These are phyloP conservation scores for Microcyclosporella mali DNA, from an alignment of 2,329 filamentous ascomycete species.

Conservation along the genomic window DNA sequence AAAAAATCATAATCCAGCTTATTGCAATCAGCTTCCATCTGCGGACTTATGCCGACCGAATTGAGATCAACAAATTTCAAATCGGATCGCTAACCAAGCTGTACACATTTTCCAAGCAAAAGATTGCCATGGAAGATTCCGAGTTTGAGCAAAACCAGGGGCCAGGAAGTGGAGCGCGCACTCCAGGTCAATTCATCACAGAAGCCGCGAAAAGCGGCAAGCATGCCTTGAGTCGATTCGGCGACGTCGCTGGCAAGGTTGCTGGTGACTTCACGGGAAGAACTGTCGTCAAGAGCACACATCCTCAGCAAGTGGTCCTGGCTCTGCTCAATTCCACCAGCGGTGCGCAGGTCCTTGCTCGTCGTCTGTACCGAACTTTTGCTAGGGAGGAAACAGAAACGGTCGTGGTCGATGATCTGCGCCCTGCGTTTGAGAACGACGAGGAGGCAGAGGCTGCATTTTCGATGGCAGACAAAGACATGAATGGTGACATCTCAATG, in stretches of 20 bases:
- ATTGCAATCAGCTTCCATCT: slow-evolving; percentile 91
- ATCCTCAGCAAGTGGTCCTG: slow-evolving; percentile 78
- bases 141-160: slow-evolving; percentile 59
- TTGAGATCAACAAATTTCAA: slow-evolving; percentile 87
- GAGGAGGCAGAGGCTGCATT: slow-evolving; percentile 89
- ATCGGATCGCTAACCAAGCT: slow-evolving; percentile 63
- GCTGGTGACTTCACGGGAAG: slow-evolving; percentile 89
- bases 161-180: slow-evolving; percentile 57
- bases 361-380: slow-evolving; percentile 82
- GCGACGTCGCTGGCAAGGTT: slow-evolving; percentile 76
- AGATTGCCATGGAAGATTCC: slow-evolving; percentile 64
- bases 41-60: slow-evolving; percentile 82
- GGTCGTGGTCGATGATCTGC: slow-evolving; percentile 70
- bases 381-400: slow-evolving; percentile 68
- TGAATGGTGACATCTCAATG: slow-evolving; percentile 94
- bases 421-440: slow-evolving; percentile 67
- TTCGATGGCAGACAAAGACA: slow-evolving; percentile 87
- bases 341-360: slow-evolving; percentile 76
- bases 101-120: slow-evolving; percentile 58
- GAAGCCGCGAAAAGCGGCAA: slow-evolving; percentile 67
- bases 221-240: slow-evolving; percentile 70
- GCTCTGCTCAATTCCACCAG: slow-evolving; percentile 66
- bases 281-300: slow-evolving; percentile 59
- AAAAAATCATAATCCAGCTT: slow-evolving; percentile 91
- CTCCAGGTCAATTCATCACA: slow-evolving; percentile 66